A percentile compares a stretch with the other conserved stretches of the same genome.
phyloP scores from a whole-genome alignment of 805 yeast genomes.

The Zygoascus biomembranicola region DNA sequence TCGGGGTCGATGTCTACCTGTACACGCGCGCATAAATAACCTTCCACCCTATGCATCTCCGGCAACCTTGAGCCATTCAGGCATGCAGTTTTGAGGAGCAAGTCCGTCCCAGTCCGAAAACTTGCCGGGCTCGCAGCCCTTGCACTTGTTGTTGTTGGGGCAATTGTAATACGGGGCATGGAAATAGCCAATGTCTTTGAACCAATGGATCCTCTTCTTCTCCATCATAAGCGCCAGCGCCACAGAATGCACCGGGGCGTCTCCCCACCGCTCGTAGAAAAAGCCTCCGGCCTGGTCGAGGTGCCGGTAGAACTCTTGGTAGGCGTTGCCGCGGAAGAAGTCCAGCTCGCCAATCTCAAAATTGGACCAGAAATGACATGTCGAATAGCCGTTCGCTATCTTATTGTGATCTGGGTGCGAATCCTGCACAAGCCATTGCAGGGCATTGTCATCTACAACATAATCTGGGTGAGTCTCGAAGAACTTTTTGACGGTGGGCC shows the following conservation, averaged over 20 bases:
- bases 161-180: slow-evolving; percentile 77
- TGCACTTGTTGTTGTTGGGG: slow-evolving; percentile 48
- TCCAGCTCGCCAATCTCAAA: slow-evolving; percentile 83
- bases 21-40: too few species aligned
- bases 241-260: slow-evolving; percentile 80
- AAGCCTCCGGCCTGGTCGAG: slow-evolving; percentile 70
- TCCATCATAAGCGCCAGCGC: slow-evolving; percentile 71
- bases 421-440: slow-evolving; percentile 43
- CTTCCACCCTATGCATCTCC: slow-evolving; percentile 7
- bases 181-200: slow-evolving; percentile 71
- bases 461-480: slow-evolving; percentile 48
- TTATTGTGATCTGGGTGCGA: slow-evolving; percentile 40
- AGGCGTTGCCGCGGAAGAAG: slow-evolving; percentile 63
- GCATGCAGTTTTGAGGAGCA: slow-evolving; percentile 65
- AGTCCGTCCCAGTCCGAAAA: slow-evolving; percentile 47
- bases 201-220: slow-evolving; percentile 69
- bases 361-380: slow-evolving; percentile 87
- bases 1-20: too few species aligned
- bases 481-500: slow-evolving; percentile 63
- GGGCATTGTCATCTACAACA: slow-evolving; percentile 46
- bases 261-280: slow-evolving; percentile 90
- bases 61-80: slow-evolving; percentile 43
- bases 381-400: slow-evolving; percentile 35
- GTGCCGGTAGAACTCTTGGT: slow-evolving; percentile 51
- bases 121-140: slow-evolving; percentile 44